Conservation (phyloP, 345 rosid species). For the Abelmoschus esculentus region DNA sequence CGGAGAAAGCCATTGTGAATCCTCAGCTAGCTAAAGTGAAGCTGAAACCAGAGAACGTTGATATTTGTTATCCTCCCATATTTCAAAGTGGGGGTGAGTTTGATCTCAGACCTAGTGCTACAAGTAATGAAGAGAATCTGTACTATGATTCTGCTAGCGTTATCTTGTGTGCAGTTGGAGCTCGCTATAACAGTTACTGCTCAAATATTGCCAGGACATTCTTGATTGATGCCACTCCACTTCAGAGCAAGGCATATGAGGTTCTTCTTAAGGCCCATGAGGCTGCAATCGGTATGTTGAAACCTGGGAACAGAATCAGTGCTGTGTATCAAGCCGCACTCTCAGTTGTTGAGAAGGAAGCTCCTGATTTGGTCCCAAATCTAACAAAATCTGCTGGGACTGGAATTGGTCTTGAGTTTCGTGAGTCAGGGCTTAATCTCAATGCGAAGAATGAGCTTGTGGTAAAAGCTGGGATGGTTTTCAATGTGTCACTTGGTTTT, state of each 20-base stretch:
- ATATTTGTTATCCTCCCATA: constrained; percentile 92
- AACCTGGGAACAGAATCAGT: constrained; percentile 56
- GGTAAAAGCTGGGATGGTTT: constrained; percentile 60
- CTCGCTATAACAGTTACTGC: constrained; percentile 86
- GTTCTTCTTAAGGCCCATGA: constrained; percentile 88
- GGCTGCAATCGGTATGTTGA: constrained; percentile 64
- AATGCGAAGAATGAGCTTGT: constrained; percentile 71
- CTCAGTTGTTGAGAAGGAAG: constrained; percentile 68
- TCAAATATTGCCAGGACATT: constrained; percentile 78
- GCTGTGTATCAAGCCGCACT: constrained; percentile 73
- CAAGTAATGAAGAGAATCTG: constrained; percentile 71
- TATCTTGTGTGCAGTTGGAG: constrained; percentile 79
- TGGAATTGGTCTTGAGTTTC: constrained; percentile 93
- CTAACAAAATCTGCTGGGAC: constrained; percentile 92
- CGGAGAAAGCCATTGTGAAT: constrained; percentile 80
- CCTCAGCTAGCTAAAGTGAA: constrained; percentile 75
- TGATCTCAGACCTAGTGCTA: constrained; percentile 93
- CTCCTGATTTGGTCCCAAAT: constrained; percentile 61
- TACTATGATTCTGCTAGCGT: constrained; percentile 88
- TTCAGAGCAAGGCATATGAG: constrained; percentile 83
- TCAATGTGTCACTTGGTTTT: constrained; percentile 88
- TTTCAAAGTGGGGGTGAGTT: constrained; percentile 92
- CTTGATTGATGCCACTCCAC: constrained; percentile 72
- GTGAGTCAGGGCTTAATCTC: constrained; percentile 75
- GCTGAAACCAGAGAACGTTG: constrained; percentile 84